Percentiles rank a stretch among this genome's conserved stretches.
These are phyloP conservation scores for Naganishia kalamii DNA, from an alignment of 768 basidiomycete genomes.

Conservation along the genomic window DNA sequence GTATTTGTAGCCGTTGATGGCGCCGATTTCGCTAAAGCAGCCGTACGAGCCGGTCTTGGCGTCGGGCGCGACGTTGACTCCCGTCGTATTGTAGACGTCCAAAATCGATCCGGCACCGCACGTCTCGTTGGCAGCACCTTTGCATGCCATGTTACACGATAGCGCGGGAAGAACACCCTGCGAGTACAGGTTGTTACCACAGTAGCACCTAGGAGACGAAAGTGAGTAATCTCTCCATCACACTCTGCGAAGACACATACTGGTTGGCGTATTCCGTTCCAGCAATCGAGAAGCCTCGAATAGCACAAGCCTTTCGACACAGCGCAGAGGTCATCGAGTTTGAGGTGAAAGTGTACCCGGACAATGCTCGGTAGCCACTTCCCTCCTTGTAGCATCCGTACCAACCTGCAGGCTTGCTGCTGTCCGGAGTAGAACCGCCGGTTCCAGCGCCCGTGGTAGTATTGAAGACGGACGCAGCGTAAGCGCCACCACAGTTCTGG, in stretches of 20 bases:
- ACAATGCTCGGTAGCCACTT: conserved; percentile 23
- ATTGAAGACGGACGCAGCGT: conserved; percentile 29
- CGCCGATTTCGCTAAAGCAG: background rate
- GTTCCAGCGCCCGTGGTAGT: conserved; percentile 15
- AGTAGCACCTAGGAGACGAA: conserved; percentile 17
- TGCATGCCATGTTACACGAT: conserved; percentile 21
- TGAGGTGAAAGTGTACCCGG: conserved; percentile 28
- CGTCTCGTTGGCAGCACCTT: conserved; percentile 25
- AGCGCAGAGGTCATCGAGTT: conserved; percentile 28
- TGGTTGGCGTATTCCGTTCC: conserved; percentile 24
- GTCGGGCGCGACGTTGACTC: conserved; percentile 17
- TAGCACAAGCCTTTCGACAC: conserved; percentile 12
- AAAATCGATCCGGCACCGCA: conserved; percentile 26
- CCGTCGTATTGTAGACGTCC: conserved; percentile 32
- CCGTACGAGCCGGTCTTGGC: conserved; percentile 10
- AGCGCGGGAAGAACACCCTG: conserved; percentile 16
- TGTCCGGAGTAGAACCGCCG: no score
- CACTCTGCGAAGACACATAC: background rate
- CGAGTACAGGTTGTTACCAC: conserved; percentile 25
- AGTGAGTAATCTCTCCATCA: background rate
- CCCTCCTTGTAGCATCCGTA: conserved; percentile 27
- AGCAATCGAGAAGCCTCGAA: conserved; percentile 19
- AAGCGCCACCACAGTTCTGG: conserved; percentile 29
- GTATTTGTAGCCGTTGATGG: conserved; percentile 22
- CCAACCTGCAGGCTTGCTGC: conserved; percentile 14